phyloP scores from a whole-genome alignment of 164 flowering plant species.

The Taxillus chinensis region DNA sequence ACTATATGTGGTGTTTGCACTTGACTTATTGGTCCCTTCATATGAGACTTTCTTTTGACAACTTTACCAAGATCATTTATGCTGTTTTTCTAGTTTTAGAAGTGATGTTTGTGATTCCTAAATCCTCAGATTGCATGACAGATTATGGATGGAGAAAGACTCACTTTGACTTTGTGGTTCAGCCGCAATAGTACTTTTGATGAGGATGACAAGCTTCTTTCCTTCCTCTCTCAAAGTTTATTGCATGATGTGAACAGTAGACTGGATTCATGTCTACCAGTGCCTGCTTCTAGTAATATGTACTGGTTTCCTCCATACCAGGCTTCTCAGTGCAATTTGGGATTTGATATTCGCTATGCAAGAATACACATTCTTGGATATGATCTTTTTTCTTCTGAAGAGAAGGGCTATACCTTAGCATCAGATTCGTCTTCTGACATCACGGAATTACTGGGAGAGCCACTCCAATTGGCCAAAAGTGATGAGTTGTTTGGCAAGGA shows the following conservation, averaged over 20 bases:
- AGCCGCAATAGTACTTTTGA: constrained; percentile 66
- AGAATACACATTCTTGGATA: constrained; percentile 60
- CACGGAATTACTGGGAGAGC: constrained; percentile 33
- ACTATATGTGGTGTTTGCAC: not conserved
- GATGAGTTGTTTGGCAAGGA: constrained; percentile 34
- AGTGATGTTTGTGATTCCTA: not conserved
- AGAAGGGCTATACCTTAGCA: constrained; percentile 2
- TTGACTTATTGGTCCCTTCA: no score
- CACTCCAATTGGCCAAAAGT: constrained; percentile 39
- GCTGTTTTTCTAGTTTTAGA: not conserved
- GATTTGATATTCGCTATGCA: constrained; percentile 72
- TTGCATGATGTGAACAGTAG: constrained; percentile 8
- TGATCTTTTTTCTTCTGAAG: constrained; percentile 27
- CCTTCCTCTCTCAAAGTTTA: constrained; percentile 34
- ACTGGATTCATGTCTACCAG: constrained; percentile 34
- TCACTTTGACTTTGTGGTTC: constrained; percentile 89
- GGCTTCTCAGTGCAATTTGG: constrained; percentile 23
- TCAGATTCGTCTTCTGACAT: constrained; percentile 19
- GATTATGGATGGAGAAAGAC: constrained; percentile 77
- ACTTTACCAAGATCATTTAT: not conserved
- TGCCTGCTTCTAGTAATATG: constrained; percentile 72
- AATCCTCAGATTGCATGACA: constrained; percentile 18
- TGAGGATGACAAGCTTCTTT: constrained; percentile 78
- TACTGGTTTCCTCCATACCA: constrained; percentile 75
- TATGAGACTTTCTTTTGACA: no score